Percentiles rank a stretch among this genome's conserved stretches.
phyloP scores from a whole-genome alignment of 106 monocot species.

The Allium cepa region DNA sequence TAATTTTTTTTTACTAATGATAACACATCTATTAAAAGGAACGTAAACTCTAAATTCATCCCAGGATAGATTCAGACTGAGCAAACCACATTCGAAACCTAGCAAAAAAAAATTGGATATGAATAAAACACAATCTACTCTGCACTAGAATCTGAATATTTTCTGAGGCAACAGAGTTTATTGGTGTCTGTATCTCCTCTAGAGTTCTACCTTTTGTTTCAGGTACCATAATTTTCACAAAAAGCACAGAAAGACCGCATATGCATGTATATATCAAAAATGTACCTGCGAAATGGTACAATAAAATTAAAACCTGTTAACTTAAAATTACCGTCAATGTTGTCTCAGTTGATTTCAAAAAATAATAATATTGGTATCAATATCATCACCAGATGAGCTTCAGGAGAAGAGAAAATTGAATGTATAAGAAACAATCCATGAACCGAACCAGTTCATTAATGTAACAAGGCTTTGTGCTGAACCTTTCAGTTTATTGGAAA shows the following conservation, averaged over 20 bases:
- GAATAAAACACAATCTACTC: no score
- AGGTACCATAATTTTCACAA: slow-evolving; percentile 22
- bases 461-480: slow-evolving; percentile 58
- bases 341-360: neutral
- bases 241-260: slow-evolving; percentile 27
- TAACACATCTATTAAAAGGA: no score
- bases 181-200: slow-evolving; percentile 30
- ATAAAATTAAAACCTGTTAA: neutral
- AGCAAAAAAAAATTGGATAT: no score
- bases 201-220: slow-evolving; percentile 33
- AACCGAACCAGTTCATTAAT: slow-evolving; percentile 56
- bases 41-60: no score
- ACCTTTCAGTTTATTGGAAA: slow-evolving; percentile 50
- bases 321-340: neutral
- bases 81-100: no score
- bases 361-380: no score
- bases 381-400: slow-evolving; percentile 56
- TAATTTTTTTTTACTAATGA: no score
- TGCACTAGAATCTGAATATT: neutral
- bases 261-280: slow-evolving; percentile 28
- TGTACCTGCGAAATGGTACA: slow-evolving; percentile 16
- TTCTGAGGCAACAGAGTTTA: slow-evolving; percentile 4
- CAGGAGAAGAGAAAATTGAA: slow-evolving; percentile 71
- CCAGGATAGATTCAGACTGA: no score
- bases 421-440: slow-evolving; percentile 47